Evolutionary conservation across 1,139 yeast genomes (phyloP).

Genomic region (Lodderomyces jiufengensis): DNA sequence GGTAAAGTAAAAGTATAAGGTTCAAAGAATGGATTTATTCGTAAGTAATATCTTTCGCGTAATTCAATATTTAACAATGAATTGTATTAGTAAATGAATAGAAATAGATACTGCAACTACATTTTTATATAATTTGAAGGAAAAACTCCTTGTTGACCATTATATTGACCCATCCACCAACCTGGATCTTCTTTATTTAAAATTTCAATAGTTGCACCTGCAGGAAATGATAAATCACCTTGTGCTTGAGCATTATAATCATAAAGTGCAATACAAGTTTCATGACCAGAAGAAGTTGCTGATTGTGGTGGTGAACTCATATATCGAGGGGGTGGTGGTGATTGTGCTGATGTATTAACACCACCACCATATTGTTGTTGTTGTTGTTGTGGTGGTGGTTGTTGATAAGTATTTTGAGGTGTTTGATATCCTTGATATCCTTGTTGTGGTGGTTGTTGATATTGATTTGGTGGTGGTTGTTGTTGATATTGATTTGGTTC

Average conservation of each 20-base stretch:
- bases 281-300: conserved; percentile 36
- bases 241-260: conserved; percentile 82
- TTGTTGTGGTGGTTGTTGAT: conserved; percentile 17
- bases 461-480: conserved; percentile 7
- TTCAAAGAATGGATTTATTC: no score
- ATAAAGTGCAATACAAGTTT: conserved; percentile 71
- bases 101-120: neutral
- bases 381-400: conserved; percentile 2
- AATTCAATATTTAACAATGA: no score
- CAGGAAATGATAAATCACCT: conserved; percentile 83
- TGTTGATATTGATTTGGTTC: conserved; percentile 16
- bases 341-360: neutral
- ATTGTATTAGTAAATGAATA: no score
- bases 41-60: no score
- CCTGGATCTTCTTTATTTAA: conserved; percentile 82
- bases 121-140: conserved; percentile 91
- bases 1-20: no score
- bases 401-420: conserved; percentile 1
- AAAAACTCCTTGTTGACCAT: conserved; percentile 86
- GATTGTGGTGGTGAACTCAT: conserved; percentile 19
- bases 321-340: conserved; percentile 2
- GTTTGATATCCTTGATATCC: neutral
- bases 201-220: conserved; percentile 83
- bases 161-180: conserved; percentile 96
- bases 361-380: conserved; percentile 17